A percentile compares a stretch with the other conserved stretches of the same genome.
These are phyloP conservation scores for Colletotrichum sp. DNA, from an alignment of 2,329 filamentous ascomycete genomes.

Conservation along the genomic window DNA sequence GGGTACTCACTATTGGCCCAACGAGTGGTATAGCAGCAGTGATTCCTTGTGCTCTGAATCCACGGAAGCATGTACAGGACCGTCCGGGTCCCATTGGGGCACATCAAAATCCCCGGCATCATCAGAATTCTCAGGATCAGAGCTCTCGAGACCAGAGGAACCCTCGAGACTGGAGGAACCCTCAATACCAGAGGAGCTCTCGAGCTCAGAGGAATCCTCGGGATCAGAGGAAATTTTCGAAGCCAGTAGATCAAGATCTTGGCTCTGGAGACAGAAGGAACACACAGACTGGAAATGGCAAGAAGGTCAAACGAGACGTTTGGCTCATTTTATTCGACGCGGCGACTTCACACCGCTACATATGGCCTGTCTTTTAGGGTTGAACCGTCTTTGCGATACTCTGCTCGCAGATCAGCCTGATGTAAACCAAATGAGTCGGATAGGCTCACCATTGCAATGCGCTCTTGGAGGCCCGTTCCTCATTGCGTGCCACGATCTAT, in stretches of 20 bases:
- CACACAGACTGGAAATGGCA: background rate
- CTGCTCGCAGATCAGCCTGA: background rate
- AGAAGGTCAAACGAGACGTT: background rate
- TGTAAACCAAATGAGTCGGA: background rate
- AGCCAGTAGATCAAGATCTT: background rate
- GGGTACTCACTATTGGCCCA: background rate
- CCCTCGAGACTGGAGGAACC: too few relatives aligned
- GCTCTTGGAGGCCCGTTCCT: background rate
- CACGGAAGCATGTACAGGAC: background rate
- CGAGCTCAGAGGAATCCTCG: too few relatives aligned
- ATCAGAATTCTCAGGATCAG: too few relatives aligned
- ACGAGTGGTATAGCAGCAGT: background rate
- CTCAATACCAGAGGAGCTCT: too few relatives aligned
- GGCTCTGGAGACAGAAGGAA: background rate
- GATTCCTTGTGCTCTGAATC: background rate
- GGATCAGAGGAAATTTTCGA: too few relatives aligned
- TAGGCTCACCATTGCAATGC: slow-evolving; percentile 2
- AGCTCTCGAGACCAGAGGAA: too few relatives aligned
- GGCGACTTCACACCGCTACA: background rate
- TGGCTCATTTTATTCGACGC: slow-evolving; percentile 33
- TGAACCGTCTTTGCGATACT: background rate
- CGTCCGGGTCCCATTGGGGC: background rate
- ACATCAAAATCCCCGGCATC: background rate
- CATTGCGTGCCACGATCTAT: background rate
- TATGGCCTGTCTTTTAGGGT: background rate